Base-by-base conservation (phyloP, 2,329 filamentous ascomycete genomes). In the Graphilbum sp. region DNA sequence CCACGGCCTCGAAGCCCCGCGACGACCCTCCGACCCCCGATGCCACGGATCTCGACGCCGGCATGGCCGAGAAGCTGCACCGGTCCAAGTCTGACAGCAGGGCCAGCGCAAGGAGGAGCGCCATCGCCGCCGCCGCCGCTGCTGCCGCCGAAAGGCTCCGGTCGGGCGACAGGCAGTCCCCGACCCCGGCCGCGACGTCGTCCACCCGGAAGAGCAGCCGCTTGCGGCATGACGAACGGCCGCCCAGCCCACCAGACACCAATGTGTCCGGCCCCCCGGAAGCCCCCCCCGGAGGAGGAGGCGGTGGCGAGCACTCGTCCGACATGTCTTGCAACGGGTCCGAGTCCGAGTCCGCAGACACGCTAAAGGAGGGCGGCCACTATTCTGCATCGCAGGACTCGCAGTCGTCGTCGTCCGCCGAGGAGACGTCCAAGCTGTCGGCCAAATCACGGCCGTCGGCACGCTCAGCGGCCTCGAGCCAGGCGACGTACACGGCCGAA, bases 11-110 rank as follows among this genome's bases (percentile, higher is more conserved):
- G 13, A 43, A 41, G 34, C 50, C 45, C 35, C 46, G 43, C 65
- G 73, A 46, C 12, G 72, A 76, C 39, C 68, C 68, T 1, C 55
- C 67, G 35, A 86, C 81, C 1, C 81, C 81, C 16, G 79, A 85
- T 43, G 67, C 78, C 18, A 85, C 79, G 18, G 79, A 85, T 50
- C 49, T 82, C 18, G 73, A 75, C 37, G 62, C 64, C 18, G 59
- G 57, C 19, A 16, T 30, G 4, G 32, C 23, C 8, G 34, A 20
- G 12, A 63, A 15, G n/a, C 56, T 60, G 41, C 53, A 51, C 38
- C 62, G 63, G 43, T 64, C 66, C 21, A 69, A 63, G 49, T 69
- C 68, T n/a, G n/a, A n/a, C n/a, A n/a, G n/a, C n/a, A n/a, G n/a
- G 23, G 53, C 54, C 6, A 33, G 37, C 16, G 30, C 23, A 16